These are phyloP conservation scores for Mycena latifolia DNA, from an alignment of 768 basidiomycete species.

Conservation along the genomic window DNA sequence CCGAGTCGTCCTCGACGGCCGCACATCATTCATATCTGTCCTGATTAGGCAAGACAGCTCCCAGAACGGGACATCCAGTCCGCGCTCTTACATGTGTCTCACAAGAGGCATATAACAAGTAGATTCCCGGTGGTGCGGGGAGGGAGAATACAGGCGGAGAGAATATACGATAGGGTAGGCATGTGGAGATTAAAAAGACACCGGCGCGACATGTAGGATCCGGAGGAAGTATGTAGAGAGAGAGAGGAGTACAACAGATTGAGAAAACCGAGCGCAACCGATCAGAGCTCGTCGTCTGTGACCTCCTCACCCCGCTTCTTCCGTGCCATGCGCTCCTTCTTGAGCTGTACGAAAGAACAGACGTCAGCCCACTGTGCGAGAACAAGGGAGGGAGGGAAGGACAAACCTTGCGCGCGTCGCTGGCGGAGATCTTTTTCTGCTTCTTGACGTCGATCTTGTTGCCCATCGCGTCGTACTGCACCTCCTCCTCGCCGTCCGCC, in stretches of 20 bases:
- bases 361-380: constrained; percentile 18
- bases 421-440: constrained; percentile 85
- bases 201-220: constrained; percentile 8
- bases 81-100: too few relatives aligned
- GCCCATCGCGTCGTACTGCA: constrained; percentile 95
- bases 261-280: constrained; percentile 24
- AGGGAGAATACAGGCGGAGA: constrained; percentile 21
- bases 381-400: not conserved
- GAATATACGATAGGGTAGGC: constrained; percentile 10
- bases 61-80: too few relatives aligned
- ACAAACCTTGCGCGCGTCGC: constrained; percentile 84
- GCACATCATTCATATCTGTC: too few relatives aligned
- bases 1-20: too few relatives aligned
- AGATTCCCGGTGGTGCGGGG: constrained; percentile 25
- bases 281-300: constrained; percentile 73
- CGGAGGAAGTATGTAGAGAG: constrained; percentile 13
- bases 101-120: constrained; percentile 18
- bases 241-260: constrained; percentile 23
- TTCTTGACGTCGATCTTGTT: constrained; percentile 94
- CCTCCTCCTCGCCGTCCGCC: constrained; percentile 92
- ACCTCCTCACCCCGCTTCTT: constrained; percentile 89
- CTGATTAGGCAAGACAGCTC: too few relatives aligned
- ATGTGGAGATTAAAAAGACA: constrained; percentile 27
- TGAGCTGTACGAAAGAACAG: constrained; percentile 52
- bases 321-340: constrained; percentile 96